Conservation (phyloP, 192 early-diverging fungal species). For the Rhizoclosmatium sp. region DNA sequence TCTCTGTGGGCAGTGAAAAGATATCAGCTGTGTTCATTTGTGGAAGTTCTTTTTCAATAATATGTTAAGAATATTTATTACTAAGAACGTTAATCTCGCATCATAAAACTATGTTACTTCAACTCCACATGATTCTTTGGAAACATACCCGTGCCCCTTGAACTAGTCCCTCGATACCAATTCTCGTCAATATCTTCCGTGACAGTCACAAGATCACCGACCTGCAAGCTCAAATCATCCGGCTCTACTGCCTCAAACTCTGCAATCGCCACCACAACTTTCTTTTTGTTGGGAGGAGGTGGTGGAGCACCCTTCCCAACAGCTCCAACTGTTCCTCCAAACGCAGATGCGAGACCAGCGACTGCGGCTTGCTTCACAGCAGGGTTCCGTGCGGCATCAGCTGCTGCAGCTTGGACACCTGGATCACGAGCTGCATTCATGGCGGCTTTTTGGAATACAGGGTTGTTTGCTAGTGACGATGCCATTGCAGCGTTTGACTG, state of each 20-base stretch:
- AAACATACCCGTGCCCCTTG: conserved; percentile 18
- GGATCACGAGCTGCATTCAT: conserved; percentile 14
- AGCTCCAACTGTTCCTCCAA: neutral
- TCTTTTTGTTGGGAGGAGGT: neutral
- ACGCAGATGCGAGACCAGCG: neutral
- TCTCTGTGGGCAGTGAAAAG: neutral
- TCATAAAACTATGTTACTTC: neutral
- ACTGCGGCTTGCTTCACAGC: conserved; percentile 5
- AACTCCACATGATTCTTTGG: conserved; percentile 29
- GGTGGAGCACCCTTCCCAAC: neutral
- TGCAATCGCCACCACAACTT: conserved; percentile 17
- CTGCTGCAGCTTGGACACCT: conserved; percentile 4
- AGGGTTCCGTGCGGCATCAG: neutral
- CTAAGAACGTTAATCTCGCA: too few species aligned
- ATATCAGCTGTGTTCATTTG: too few species aligned
- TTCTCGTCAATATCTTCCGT: conserved; percentile 32
- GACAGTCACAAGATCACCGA: conserved; percentile 33
- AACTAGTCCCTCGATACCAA: conserved; percentile 18
- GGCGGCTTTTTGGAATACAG: conserved; percentile 22
- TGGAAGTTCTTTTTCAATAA: too few species aligned
- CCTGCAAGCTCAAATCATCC: conserved; percentile 10
- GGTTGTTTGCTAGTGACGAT: conserved; percentile 2
- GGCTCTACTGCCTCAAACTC: conserved; percentile 27
- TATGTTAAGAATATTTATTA: too few species aligned
- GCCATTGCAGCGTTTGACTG: neutral